Conservation (phyloP, 192 early-diverging fungal species). For the Linnemannia exigua region DNA sequence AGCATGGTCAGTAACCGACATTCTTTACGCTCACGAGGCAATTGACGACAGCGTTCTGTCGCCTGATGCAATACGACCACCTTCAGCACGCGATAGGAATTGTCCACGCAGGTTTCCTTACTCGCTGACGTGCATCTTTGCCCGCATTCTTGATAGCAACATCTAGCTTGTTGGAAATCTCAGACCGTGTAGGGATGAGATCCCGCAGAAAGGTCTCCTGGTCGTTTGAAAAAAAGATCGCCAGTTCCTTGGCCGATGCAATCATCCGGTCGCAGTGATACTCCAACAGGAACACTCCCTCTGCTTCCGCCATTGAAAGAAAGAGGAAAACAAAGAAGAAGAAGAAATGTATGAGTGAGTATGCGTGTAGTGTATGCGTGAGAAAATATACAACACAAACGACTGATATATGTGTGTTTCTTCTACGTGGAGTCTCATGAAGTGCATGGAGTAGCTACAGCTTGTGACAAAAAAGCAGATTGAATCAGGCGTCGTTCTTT, state of each 20-base stretch:
- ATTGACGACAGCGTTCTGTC: no score
- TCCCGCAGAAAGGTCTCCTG: slow-evolving; percentile 36
- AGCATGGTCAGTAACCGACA: no score
- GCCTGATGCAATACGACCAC: no score
- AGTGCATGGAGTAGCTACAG: no score
- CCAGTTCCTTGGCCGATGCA: slow-evolving; percentile 41
- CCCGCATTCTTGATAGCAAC: slow-evolving; percentile 37
- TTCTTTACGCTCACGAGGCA: no score
- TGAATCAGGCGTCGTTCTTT: neutral
- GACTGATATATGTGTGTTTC: no score
- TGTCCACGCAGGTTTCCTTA: neutral
- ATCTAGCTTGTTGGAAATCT: slow-evolving; percentile 38
- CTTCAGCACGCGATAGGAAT: no score
- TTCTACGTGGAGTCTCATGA: no score
- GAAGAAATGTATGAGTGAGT: neutral
- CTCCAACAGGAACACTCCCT: slow-evolving; percentile 46
- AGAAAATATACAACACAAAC: neutral
- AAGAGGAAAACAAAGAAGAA: neutral
- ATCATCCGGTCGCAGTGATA: slow-evolving; percentile 53
- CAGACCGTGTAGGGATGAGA: slow-evolving; percentile 45
- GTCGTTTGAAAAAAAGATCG: slow-evolving; percentile 18
- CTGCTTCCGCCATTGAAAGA: neutral
- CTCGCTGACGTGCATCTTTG: slow-evolving; percentile 35
- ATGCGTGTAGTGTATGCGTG: neutral
- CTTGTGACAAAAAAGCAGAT: no score